Percentiles rank a stretch among this genome's conserved stretches.
phyloP scores from a whole-genome alignment of 306 rosid genomes.

The Potentilla sterilis region DNA sequence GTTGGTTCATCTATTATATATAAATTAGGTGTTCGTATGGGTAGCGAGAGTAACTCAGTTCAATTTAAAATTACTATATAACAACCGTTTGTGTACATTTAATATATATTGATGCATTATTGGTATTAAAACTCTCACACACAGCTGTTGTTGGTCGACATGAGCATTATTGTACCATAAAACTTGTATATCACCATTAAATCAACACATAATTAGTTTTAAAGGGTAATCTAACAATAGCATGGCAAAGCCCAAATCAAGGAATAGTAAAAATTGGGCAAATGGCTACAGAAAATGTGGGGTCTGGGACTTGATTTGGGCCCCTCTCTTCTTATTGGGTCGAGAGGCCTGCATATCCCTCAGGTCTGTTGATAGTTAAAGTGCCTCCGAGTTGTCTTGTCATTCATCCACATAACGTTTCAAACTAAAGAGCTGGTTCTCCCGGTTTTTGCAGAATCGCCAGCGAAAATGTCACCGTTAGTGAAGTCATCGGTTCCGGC shows the following conservation, averaged over 20 bases:
- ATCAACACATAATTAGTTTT: too few species aligned
- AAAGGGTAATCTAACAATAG: too few species aligned
- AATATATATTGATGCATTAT: too few species aligned
- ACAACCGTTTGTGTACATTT: too few species aligned
- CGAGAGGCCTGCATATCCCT: neutral
- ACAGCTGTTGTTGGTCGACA: too few species aligned
- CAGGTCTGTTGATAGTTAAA: neutral
- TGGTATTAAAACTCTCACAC: too few species aligned
- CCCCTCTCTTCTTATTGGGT: neutral
- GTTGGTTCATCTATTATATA: too few species aligned
- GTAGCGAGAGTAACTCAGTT: too few species aligned
- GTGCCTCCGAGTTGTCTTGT: neutral
- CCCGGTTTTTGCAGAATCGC: neutral
- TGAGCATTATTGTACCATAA: neutral
- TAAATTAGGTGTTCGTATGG: too few species aligned
- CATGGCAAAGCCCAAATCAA: neutral
- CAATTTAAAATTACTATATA: too few species aligned
- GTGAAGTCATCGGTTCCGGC: neutral
- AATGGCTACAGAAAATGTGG: neutral
- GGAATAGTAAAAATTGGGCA: neutral
- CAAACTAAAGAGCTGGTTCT: neutral
- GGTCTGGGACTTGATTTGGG: neutral
- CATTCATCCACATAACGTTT: neutral
- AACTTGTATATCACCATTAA: too few species aligned
- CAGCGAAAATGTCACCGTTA: neutral